Evolutionary conservation across 1,284 basidiomycete species (phyloP), one percentile per base, ranked within the genome.

Genomic region (Ceratobasidium sp.): DNA sequence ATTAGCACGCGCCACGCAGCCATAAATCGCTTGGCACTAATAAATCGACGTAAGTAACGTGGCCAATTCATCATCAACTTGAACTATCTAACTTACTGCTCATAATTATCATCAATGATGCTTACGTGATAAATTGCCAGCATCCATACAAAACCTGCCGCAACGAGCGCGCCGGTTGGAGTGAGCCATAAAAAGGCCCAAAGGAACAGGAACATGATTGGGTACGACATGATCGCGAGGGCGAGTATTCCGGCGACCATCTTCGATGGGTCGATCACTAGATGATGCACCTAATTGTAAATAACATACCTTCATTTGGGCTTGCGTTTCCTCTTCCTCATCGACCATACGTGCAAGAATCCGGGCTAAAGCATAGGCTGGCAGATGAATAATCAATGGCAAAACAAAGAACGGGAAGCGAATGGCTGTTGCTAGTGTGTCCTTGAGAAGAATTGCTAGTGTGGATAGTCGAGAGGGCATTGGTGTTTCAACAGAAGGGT

Each of bases 301-400:
- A 17, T 12, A 33, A 26, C 78, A 15, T 61, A 77, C 91, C 86
- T 98, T 97, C 86, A 93, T 96, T 86, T 97, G 95, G 50, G 96
- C 96, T 84, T 95, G 94, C 4, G 94, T 93, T 84, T 97, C 96
- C 83, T 95, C 94, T 84, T 98, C 96, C 81, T 96, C 91, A 82
- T 95, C 91, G 23, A 89, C 93, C 48, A 96, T 85, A 59, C 88
- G 86, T 4, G 93, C 94, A 64, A 94, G 95, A 65, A 93, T 82
- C 42, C 91, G 87, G 15, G 91, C 92, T 86, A 96, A 91, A 78
- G 92, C 84, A 84, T 98, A 98, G 62, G 94, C 90, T 0, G 96
- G 96, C 38, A 91, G 82, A 83, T 98, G 94, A 66, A 96, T 87
- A 70, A 96, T 82, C 57, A 97, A 87, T 0, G 96, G 96, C 66